Evolutionary conservation across 345 rosid genomes (phyloP), one percentile per base, ranked within the genome.

Genomic region (Eucalyptus erythrocorys): DNA sequence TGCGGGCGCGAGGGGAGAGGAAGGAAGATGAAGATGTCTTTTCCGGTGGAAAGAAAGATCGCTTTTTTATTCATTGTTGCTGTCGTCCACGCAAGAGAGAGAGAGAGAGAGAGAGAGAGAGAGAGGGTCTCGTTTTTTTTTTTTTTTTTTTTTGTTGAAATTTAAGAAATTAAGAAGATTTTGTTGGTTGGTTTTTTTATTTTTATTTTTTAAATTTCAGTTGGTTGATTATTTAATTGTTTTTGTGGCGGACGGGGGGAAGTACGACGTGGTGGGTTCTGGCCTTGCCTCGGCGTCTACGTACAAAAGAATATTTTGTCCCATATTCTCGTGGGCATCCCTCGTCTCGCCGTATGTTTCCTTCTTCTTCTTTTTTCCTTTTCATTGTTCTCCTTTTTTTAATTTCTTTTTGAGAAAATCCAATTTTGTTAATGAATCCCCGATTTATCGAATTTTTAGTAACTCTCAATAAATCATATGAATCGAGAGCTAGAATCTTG

Each of bases 331-430:
- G 0, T 64, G 37, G 37, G 37, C 37, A 14, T 64, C 37, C 80
- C 3, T 17, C 13, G 80, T 68, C 80, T 4, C 24, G 22, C 80
- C 80, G 0, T n/a, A 8, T 66, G 22, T 32, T 8, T 32, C 32
- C 37, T 66, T n/a, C 17, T 13, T 6, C 66, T 27, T 61, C 37
- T 5, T 30, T 55, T 2, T 30, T 12, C 34, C 34, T 7, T 14
- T 66, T 66, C 15, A 6, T 30, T 16, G 1, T 8, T 4, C 11
- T 32, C 10, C 0, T n/a, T 9, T 68, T 16, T 17, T 68, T 5
- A 32, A 32, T 34, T 68, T 30, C 16, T 13, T 0, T 61, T 30
- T 27, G 8, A 30, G 16, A 34, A 68, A 34, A 17, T 19, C 26
- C 43, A 34, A 37, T 34, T 37, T 66, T 68, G 24, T 68, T 16